Conservation (phyloP, 2,329 filamentous ascomycete genomes). For the Colletotrichum sp. region DNA sequence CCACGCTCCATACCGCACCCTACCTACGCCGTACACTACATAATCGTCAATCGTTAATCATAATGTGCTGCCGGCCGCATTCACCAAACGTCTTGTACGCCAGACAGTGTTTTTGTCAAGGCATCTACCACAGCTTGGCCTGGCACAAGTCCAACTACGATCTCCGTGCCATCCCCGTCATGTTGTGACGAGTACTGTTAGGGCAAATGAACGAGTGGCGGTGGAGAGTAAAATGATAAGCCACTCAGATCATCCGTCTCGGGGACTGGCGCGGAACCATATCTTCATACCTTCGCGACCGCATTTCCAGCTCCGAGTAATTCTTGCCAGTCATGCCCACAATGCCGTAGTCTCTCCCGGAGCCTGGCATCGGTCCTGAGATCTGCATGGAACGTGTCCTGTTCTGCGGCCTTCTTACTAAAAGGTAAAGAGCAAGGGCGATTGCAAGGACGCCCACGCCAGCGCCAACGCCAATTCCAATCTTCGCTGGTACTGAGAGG, state of each 20-base stretch:
- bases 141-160: not conserved
- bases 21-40: not conserved
- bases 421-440: slow-evolving; percentile 41
- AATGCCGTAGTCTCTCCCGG: slow-evolving; percentile 37
- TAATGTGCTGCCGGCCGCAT: not conserved
- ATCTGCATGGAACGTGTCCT: slow-evolving; percentile 44
- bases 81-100: not conserved
- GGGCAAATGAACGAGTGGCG: not conserved
- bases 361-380: slow-evolving; percentile 54
- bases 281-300: slow-evolving; percentile 61
- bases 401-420: slow-evolving; percentile 38
- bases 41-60: slow-evolving; percentile 14
- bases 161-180: not conserved
- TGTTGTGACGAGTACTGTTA: not conserved
- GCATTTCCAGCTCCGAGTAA: slow-evolving; percentile 52
- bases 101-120: not conserved
- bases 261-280: slow-evolving; percentile 59
- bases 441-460: slow-evolving; percentile 46
- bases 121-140: not conserved
- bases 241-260: slow-evolving; percentile 41
- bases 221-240: not conserved
- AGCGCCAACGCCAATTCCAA: slow-evolving; percentile 54
- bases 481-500: slow-evolving; percentile 48
- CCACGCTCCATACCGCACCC: not conserved
- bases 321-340: slow-evolving; percentile 27